Evolutionary conservation across 345 rosid species (phyloP), one percentile per base, ranked within the genome.

Genomic region (Abelmoschus esculentus): DNA sequence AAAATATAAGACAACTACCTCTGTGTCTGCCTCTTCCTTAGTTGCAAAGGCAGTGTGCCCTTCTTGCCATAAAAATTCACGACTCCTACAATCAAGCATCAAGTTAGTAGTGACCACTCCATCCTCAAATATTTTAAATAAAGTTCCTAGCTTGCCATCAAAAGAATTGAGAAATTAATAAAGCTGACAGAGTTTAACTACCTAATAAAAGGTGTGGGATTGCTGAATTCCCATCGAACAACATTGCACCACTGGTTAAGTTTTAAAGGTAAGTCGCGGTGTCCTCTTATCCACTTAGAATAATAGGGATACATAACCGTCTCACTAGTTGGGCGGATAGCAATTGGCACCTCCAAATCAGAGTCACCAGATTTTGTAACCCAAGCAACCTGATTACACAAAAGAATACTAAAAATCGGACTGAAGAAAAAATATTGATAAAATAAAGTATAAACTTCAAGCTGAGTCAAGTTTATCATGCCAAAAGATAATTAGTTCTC

Each of bases 231-330:
- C 99, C 96, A 91, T 73, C 99, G 85, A 72, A 95, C 99, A 75
- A 95, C 99, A 83, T 95, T 95, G 84, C 99, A 95, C 99, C 99
- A 95, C 69, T 95, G 99, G 71, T 95, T 95, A 68, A 88, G 96
- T 81, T 78, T 91, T 85, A 95, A 75, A 70, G 99, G 99, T 79
- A 95, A 81, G 78, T 95, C 99, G 31, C 98, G 91, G 76, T 91
- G 99, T 6, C 99, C 93, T 77, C 99, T 86, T 55, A 95, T 90
- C 99, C 99, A 95, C 82, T 95, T 95, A 69, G 98, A 87, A 78
- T 80, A 95, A 83, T 83, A 95, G 42, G 99, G 99, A 79, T 91
- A 95, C 98, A 95, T 95, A 55, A 90, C 98, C 6, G 98, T 95
- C 85, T 95, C 99, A 79, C 96, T 95, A 36, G 99, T 95, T 53